Base-by-base conservation (phyloP, 1,139 yeast species). In the Tardiomyces digboiensis region DNA sequence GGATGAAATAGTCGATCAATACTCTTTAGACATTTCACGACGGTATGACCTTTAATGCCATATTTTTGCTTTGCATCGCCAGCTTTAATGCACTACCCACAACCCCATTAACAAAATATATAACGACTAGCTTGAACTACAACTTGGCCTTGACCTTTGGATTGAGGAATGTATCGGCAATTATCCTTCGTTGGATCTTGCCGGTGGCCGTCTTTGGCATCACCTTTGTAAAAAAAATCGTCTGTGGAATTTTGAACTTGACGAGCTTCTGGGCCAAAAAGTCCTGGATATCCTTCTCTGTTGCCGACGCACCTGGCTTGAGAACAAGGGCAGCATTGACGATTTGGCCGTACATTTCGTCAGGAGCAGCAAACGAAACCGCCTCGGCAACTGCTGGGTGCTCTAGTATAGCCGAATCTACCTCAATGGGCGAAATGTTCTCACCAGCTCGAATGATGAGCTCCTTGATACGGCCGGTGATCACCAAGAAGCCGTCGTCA, bases 181-280 rank as follows among this genome's bases (percentile, higher is more conserved):
- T 75, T 49, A 71, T 71, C 47, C 82, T 66, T 54, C 86, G 68
- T 60, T 80, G 84, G 44, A 80, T 76, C 66, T 80, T 80, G 33
- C 86, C 86, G 1, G 86, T 80, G 2, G 86, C 81, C 2, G 84
- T 78, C 68, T 80, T 80, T 50, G 86, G 86, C 60, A 80, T 68
- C 29, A 67, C 64, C 20, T 77, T 73, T n/a, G 80, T 76, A 53
- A 80, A 74, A 58, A 67, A 76, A 40, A 78, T 67, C 60, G 67
- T 68, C 22, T 61, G 65, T 1, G 86, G 86, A 18, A 80, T 66
- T 61, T 80, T 80, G 64, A 77, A 80, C 43, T 66, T 59, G 23
- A 82, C 68, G 3, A 78, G 62, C 52, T 68, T 72, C 12, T 59
- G 62, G 14, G 59, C 57, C 60, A 80, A 54, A 54, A 65, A 78